phyloP scores from a whole-genome alignment of 768 basidiomycete species.

The Collybia mongolica region DNA sequence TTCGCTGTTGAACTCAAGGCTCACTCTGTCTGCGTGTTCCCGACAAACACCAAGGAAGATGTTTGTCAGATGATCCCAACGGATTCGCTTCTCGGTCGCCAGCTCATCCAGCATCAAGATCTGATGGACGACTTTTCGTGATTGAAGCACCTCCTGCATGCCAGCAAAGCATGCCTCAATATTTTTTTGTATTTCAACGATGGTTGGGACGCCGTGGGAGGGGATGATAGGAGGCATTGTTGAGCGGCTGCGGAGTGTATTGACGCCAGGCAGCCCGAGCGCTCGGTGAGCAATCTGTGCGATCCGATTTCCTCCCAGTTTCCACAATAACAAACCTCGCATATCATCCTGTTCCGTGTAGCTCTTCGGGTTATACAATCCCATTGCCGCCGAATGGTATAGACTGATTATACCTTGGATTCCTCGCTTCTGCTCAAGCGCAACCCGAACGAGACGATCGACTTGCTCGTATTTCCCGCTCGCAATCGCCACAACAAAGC shows the following conservation, averaged over 20 bases:
- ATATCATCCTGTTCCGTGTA: conserved; percentile 13
- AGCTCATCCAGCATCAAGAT: conserved; percentile 12
- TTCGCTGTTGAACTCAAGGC: background rate
- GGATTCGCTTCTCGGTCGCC: conserved; percentile 2
- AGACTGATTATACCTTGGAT: conserved; percentile 4
- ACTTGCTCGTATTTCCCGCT: conserved; percentile 13
- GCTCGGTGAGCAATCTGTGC: conserved; percentile 13
- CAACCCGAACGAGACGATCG: conserved; percentile 7
- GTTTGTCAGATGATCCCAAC: conserved; percentile 7
- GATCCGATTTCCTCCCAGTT: conserved; percentile 11
- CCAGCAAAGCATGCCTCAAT: conserved; percentile 2
- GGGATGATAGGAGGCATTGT: conserved; percentile 4
- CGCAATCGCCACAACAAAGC: conserved; percentile 11
- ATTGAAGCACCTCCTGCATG: background rate
- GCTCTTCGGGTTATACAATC: conserved; percentile 14
- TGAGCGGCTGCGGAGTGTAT: conserved; percentile 3
- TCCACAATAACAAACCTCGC: conserved; percentile 7
- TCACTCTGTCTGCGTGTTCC: background rate
- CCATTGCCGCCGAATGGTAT: conserved; percentile 10
- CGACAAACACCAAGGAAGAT: conserved; percentile 8
- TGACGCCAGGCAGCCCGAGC: conserved; percentile 12
- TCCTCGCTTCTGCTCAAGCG: conserved; percentile 5
- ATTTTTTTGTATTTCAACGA: conserved; percentile 5
- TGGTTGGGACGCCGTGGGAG: background rate
- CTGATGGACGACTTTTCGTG: background rate